Evolutionary conservation across 441 rosid genomes (phyloP).

Genomic region (Breynia disticha): DNA sequence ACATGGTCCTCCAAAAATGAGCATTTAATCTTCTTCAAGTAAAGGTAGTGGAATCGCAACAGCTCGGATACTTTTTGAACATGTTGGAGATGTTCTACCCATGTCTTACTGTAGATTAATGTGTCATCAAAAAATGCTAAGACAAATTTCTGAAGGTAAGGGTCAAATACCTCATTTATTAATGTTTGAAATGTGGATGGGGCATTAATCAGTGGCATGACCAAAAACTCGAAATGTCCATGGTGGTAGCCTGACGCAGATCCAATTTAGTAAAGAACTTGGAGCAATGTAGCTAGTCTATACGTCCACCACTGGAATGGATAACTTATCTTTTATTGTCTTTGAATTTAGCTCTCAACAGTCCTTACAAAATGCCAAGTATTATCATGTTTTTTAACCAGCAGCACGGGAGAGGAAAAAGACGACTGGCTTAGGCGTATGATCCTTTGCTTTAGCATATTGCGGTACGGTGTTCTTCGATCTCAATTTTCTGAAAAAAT

Average conservation of each 20-base stretch:
- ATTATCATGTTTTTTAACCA: conserved; percentile 1
- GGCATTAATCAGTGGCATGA: not conserved
- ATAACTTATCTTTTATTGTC: not conserved
- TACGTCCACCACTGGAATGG: not conserved
- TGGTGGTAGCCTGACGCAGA: not conserved
- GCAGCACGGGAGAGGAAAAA: not conserved
- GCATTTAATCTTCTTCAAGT: too few species aligned
- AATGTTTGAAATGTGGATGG: not conserved
- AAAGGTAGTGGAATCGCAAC: too few species aligned
- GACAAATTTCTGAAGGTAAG: not conserved
- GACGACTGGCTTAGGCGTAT: too few species aligned
- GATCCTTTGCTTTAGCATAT: too few species aligned
- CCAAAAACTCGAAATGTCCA: not conserved
- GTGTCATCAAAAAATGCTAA: conserved; percentile 5
- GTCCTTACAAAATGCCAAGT: not conserved
- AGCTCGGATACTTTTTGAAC: not conserved
- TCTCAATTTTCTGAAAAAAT: too few species aligned
- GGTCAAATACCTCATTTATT: not conserved
- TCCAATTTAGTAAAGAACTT: not conserved
- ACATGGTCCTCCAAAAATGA: not conserved
- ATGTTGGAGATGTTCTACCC: not conserved
- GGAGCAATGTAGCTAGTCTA: not conserved
- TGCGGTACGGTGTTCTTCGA: too few species aligned
- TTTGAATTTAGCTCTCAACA: not conserved
- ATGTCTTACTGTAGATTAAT: conserved; percentile 2